phyloP scores from a whole-genome alignment of 2,329 filamentous ascomycete genomes.

The Elsinoe ampelina region DNA sequence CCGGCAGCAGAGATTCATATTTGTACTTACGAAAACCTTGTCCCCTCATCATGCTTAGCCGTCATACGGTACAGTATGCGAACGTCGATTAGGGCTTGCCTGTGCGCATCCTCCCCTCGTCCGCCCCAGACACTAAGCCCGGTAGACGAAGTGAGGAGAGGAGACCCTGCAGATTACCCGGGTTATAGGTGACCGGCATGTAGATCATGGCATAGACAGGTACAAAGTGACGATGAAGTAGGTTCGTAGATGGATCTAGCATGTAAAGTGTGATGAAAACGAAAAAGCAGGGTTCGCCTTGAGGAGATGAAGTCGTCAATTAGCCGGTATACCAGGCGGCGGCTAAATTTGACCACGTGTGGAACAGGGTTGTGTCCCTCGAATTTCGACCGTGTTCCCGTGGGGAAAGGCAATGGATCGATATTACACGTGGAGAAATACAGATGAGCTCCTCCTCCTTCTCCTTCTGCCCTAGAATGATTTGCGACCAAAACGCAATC shows the following conservation, averaged over 20 bases:
- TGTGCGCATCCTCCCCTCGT: background rate
- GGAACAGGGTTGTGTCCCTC: background rate
- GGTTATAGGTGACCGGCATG: background rate
- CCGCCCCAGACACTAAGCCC: background rate
- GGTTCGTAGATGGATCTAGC: background rate
- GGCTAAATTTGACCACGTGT: conserved; percentile 3
- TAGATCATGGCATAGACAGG: background rate
- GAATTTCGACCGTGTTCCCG: background rate
- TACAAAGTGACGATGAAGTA: background rate
- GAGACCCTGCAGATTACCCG: conserved; percentile 10
- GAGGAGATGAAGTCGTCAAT: background rate
- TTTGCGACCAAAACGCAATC: background rate
- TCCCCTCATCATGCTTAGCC: background rate
- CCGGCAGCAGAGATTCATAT: background rate
- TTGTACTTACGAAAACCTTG: background rate
- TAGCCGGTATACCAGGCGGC: conserved; percentile 7
- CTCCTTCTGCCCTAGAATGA: background rate
- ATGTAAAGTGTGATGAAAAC: background rate
- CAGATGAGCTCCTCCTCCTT: background rate
- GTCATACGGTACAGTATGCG: background rate
- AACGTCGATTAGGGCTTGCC: too few species aligned
- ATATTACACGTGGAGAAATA: conserved; percentile 1
- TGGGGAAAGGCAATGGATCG: background rate
- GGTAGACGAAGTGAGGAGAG: background rate
- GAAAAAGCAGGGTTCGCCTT: background rate